Base-by-base conservation (phyloP, 345 rosid genomes). In the Salix koriyanagi region DNA sequence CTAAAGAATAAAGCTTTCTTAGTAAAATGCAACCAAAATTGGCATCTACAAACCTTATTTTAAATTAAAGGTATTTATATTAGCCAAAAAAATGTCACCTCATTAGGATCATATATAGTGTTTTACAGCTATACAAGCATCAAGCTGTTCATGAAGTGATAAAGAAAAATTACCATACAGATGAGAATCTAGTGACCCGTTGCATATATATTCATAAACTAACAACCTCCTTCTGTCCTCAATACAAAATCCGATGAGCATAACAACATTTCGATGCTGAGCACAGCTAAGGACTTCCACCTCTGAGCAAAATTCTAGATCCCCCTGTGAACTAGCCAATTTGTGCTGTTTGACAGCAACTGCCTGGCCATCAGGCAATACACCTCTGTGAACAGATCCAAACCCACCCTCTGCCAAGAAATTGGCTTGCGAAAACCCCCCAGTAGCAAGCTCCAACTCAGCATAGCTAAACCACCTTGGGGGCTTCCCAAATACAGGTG, bases 261-360 rank as follows among this genome's bases (percentile, higher is more conserved):
- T 94, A 44, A 94, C 99, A 58, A 94, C 99, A 71, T 96, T 96
- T 76, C 98, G 86, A 80, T 94, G 99, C 87, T 96, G 99, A 61
- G 99, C 99, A 84, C 99, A 96, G 79, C 98, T 94, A 75, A 96
- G 87, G 75, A 96, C 99, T 87, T 96, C 99, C 50, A 96, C 99
- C 85, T 96, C 99, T 0, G 98, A 96, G 85, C 99, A 96, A 84
- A 96, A 96, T 83, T 96, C 99, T 4, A 85, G 87, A 88, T 96
- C 99, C 81, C 99, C 99, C 81, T 96, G 98, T 60, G 99, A 91
- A 85, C 99, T 96, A 28, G 99, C 99, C 79, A 96, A 70, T 76
- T 96, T 96, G 85, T 96, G 97, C 77, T 96, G 99, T 90, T 96
- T 96, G 42, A 96, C 97, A 48, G 99, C 99, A 83, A 96, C 93